Evolutionary conservation across 257 asterid genomes (phyloP).

Genomic region (Petrea volubilis): DNA sequence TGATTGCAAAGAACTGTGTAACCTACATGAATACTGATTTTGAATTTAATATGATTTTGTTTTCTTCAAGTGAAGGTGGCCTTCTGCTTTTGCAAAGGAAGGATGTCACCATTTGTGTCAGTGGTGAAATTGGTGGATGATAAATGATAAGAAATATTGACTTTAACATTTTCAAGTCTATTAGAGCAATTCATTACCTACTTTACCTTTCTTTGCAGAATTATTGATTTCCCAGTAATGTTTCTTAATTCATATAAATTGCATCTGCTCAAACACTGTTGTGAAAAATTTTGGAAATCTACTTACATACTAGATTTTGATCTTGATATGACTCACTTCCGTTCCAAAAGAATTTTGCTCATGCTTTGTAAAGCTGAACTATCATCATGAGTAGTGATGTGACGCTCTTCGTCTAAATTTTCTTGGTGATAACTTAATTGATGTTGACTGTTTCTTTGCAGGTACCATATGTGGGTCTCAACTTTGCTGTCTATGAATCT

Average conservation of each 20-base stretch:
- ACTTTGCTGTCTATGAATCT: slow-evolving; percentile 96
- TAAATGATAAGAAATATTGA: no score
- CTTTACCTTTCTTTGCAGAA: not conserved
- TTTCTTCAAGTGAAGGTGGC: not conserved
- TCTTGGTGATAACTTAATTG: slow-evolving; percentile 9
- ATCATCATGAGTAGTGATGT: not conserved
- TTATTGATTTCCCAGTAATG: not conserved
- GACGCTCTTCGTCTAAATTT: not conserved
- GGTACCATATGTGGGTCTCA: slow-evolving; percentile 98
- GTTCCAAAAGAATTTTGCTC: not conserved
- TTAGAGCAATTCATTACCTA: not conserved
- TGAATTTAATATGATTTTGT: not conserved
- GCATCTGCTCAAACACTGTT: not conserved
- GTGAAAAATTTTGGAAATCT: not conserved
- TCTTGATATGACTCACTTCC: slow-evolving; percentile 2
- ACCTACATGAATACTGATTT: not conserved
- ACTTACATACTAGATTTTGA: not conserved
- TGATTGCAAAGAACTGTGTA: not conserved
- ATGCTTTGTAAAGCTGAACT: slow-evolving; percentile 9
- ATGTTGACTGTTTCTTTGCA: slow-evolving; percentile 37
- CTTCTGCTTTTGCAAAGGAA: not conserved
- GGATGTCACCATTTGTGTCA: not conserved
- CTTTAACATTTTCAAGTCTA: not conserved
- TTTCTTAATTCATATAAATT: not conserved
- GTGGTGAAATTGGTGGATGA: not conserved